Evolutionary conservation across 2,329 filamentous ascomycete species (phyloP).

Genomic region (Graphiopsis chlorocephala): DNA sequence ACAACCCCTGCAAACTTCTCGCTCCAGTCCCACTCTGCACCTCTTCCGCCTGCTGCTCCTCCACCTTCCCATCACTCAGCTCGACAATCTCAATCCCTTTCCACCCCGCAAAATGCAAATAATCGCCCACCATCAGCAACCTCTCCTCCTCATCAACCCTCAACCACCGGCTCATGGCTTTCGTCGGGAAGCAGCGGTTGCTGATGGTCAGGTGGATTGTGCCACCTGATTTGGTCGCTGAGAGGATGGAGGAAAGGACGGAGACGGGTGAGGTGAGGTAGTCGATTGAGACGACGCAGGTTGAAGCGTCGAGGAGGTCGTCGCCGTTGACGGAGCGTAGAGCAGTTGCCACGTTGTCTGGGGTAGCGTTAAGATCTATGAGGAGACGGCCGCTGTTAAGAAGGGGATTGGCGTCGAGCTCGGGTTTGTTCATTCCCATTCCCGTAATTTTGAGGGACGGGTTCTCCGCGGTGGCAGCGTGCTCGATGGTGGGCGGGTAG

Average conservation of each 20-base stretch:
- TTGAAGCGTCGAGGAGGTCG: conserved; percentile 43
- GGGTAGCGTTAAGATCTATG: conserved; percentile 46
- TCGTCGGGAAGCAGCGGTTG: conserved; percentile 55
- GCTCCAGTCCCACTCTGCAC: conserved; percentile 18
- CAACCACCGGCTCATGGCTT: conserved; percentile 51
- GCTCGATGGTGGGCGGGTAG: conserved; percentile 38
- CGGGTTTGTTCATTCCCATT: conserved; percentile 48
- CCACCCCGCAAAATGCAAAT: conserved; percentile 52
- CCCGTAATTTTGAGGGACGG: conserved; percentile 41
- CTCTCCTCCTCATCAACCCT: conserved; percentile 44
- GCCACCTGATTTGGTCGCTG: conserved; percentile 42
- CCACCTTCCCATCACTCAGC: conserved; percentile 41
- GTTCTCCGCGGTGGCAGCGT: neutral
- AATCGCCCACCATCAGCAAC: conserved; percentile 52
- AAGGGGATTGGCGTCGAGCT: conserved; percentile 44
- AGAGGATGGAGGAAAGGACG: conserved; percentile 43
- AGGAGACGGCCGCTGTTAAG: conserved; percentile 35
- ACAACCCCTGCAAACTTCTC: conserved; percentile 29
- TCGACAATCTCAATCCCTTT: conserved; percentile 53
- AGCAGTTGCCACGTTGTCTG: conserved; percentile 28
- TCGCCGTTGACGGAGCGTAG: conserved; percentile 18
- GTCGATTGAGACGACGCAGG: conserved; percentile 53
- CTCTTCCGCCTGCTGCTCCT: conserved; percentile 17
- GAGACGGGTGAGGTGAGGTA: conserved; percentile 49
- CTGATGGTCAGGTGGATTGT: conserved; percentile 51